Evolutionary conservation across 2,329 filamentous ascomycete genomes (phyloP), one percentile per base, ranked within the genome.

Genomic region (Penicillium sp.): DNA sequence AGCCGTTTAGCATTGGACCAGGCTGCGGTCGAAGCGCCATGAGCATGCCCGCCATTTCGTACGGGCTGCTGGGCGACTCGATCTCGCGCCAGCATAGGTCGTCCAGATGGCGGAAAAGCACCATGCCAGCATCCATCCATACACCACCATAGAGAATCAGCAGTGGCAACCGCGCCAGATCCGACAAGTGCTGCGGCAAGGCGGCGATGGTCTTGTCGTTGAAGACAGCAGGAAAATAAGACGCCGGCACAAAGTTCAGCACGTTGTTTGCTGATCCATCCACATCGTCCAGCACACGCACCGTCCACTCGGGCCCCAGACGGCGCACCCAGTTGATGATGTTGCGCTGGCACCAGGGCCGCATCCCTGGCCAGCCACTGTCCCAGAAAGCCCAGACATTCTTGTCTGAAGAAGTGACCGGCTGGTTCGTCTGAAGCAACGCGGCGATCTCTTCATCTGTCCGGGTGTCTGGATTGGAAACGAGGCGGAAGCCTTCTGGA

Each of bases 151-250:
- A 40, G 3, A 16, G 9, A 47, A 67, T 68, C 9, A 78, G 59
- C 4, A 69, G 64, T 16, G 74, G 70, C 5, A 77, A 68, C 0
- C 79, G 74, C 6, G 81, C 64, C 0, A 81, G 67, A 51, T 82
- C 80, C 2, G 77, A 74, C 1, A 69, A 72, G 58, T 82, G 79
- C 16, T 18, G 38, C 3, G 7, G 11, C 38, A 40, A 11, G 5
- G 9, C 16, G 16, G 11, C 16, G 11, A 0, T 69, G 70, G 1
- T 74, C 77, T 69, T 63, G 9, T 75, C 67, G 21, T 76, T 70
- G 52, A 79, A 76, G 0, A 73, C 64, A 12, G 74, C 70, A 0
- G 78, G 71, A 42, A 77, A 68, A 35, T 71, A 62, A 1, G 68
- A 66, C 1, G 64, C 51, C 7, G 71, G 59, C 4, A 76, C 59